Conservation (phyloP, 2,329 filamentous ascomycete species). For the Exophiala viscosa region DNA sequence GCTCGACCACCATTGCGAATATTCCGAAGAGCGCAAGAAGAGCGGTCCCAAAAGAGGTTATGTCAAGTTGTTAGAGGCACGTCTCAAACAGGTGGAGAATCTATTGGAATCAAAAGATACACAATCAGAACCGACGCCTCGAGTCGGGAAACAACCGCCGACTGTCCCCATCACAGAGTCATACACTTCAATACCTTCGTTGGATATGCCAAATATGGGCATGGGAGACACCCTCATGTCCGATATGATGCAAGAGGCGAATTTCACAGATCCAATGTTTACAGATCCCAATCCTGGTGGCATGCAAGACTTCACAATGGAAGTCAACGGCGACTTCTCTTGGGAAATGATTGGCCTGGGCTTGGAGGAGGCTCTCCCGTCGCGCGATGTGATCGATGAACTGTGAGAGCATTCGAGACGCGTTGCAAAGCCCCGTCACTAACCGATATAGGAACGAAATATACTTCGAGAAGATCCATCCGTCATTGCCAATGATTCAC, state of each 20-base stretch:
- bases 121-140: neutral
- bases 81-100: constrained; percentile 50
- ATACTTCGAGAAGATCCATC: constrained; percentile 88
- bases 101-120: constrained; percentile 26
- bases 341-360: constrained; percentile 87
- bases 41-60: constrained; percentile 93
- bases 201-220: constrained; percentile 8
- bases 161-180: neutral
- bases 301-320: constrained; percentile 27
- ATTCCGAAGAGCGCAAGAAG: constrained; percentile 90
- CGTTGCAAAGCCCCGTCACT: neutral
- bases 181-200: constrained; percentile 12
- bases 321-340: constrained; percentile 50
- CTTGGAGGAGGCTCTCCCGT: constrained; percentile 75
- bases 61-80: constrained; percentile 87
- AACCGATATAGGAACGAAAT: constrained; percentile 62
- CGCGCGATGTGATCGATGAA: constrained; percentile 77
- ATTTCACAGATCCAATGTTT: constrained; percentile 8
- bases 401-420: constrained; percentile 51
- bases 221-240: constrained; percentile 16
- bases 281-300: constrained; percentile 18
- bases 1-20: constrained; percentile 81
- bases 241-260: constrained; percentile 8
- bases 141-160: neutral
- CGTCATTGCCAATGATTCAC: constrained; percentile 83